Evolutionary conservation across 768 basidiomycete species (phyloP).

Genomic region (Leccinum sublutescens): DNA sequence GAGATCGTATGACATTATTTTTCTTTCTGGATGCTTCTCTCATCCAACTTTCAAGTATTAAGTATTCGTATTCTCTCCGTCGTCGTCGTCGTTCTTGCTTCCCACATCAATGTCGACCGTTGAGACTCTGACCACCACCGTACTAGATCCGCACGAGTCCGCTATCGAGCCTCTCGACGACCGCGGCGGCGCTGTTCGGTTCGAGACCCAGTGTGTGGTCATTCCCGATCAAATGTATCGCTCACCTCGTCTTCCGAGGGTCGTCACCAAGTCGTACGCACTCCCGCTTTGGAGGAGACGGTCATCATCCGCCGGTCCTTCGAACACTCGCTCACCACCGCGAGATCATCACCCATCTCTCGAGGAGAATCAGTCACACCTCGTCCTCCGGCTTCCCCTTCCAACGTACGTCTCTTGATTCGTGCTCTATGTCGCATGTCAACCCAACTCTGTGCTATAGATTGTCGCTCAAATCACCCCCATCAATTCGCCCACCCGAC

Average conservation of each 20-base stretch:
- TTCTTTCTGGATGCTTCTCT: constrained; percentile 1
- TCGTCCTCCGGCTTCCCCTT: constrained; percentile 59
- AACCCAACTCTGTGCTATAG: constrained; percentile 26
- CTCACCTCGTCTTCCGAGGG: constrained; percentile 42
- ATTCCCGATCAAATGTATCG: constrained; percentile 56
- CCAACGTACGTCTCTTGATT: constrained; percentile 47
- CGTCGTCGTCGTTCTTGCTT: background rate
- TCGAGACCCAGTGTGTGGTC: constrained; percentile 70
- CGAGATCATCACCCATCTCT: constrained; percentile 13
- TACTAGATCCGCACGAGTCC: background rate
- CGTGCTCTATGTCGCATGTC: background rate
- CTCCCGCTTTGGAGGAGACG: constrained; percentile 65
- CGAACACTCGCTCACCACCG: constrained; percentile 22
- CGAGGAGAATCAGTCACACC: constrained; percentile 39
- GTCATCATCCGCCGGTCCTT: constrained; percentile 11
- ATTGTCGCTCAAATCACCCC: constrained; percentile 41
- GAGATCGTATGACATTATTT: constrained; percentile 21
- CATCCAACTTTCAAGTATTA: background rate
- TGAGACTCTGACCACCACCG: background rate
- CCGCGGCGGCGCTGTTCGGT: constrained; percentile 49
- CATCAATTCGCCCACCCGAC: constrained; percentile 37
- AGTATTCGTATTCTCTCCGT: background rate
- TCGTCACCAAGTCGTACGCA: constrained; percentile 64
- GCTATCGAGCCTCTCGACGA: constrained; percentile 19
- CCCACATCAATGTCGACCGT: constrained; percentile 14